Base-by-base conservation (phyloP, 1,139 yeast species). In the Debaryomycetaceae sp. region DNA sequence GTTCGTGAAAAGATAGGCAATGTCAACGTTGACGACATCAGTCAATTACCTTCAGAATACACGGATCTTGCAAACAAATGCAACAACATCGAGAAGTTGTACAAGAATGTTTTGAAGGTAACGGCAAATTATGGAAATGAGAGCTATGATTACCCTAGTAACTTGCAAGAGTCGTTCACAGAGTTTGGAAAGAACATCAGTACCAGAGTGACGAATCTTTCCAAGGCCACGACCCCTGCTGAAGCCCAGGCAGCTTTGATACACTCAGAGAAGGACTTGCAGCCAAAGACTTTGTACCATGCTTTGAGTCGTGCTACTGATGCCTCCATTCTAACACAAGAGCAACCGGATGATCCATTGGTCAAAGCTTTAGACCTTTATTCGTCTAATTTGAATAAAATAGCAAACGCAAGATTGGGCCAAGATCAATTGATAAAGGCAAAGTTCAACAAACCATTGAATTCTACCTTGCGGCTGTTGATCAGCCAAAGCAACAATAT, bases 91-190 rank as follows among this genome's bases (percentile, higher is more conserved):
- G 88, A 85, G 62, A 66, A 75, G 35, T 81, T 88, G 45, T 88
- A 87, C 70, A 79, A 79, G 62, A 84, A 85, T 59, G 78, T 88
- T 45, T 75, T 88, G 53, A 78, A 85, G 46, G 85, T 88, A 45
- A 85, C 95, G 46, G 68, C 77, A 34, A 78, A 78, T 47, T 88
- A 86, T 63, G 93, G 85, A 58, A 78, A 73, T 53, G 96, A 87
- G 63, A 76, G 85, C 45, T 88, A 89, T 65, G 97, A 89, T 65
- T 88, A 88, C 63, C 96, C 96, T n/a, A 80, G 83, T 45, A 85
- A 86, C 58, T 60, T 73, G 46, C 83, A 76, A 57, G 96, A 88
- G 60, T 83, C 93, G 17, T 79, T 88, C 52, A 76, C 77, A 43
- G 95, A 87, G 52, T 78, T 88, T 50, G 83, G 91, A 44, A 83